phyloP scores from a whole-genome alignment of 1,284 basidiomycete genomes.

The Ganoderma leucocontextum region DNA sequence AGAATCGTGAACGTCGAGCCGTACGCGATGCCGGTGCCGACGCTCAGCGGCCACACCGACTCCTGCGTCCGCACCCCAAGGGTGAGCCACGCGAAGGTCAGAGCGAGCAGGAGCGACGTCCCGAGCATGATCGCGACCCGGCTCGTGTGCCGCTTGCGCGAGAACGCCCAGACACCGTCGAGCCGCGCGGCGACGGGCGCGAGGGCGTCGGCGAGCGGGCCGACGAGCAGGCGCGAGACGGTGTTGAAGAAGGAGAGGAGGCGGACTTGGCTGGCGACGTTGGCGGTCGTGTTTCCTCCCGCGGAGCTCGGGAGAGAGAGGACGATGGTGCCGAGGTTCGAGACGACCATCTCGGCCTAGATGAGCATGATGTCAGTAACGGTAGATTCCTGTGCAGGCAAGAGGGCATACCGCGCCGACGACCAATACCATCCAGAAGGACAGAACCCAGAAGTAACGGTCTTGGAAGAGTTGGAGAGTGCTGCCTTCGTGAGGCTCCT shows the following conservation, averaged over 20 bases:
- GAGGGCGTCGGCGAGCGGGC: conserved; percentile 72
- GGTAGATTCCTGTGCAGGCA: conserved; percentile 21
- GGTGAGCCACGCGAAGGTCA: conserved; percentile 63
- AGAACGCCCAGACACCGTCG: conserved; percentile 47
- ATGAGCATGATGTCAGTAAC: neutral
- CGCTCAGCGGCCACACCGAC: conserved; percentile 67
- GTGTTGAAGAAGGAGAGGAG: conserved; percentile 76
- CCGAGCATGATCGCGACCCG: conserved; percentile 65
- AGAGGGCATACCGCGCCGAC: conserved; percentile 69
- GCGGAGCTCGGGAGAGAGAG: conserved; percentile 57
- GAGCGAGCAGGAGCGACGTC: conserved; percentile 54
- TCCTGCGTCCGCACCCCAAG: conserved; percentile 55
- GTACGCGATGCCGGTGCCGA: conserved; percentile 72
- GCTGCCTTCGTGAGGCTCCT: conserved; percentile 45
- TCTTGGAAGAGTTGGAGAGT: conserved; percentile 59
- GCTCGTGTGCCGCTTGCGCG: conserved; percentile 63
- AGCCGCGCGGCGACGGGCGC: conserved; percentile 62
- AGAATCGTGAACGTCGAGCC: conserved; percentile 74
- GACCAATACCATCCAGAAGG: conserved; percentile 53
- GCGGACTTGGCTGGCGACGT: conserved; percentile 65
- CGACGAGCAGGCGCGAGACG: conserved; percentile 70
- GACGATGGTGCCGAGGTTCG: conserved; percentile 81
- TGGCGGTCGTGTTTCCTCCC: conserved; percentile 28
- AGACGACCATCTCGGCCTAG: conserved; percentile 80
- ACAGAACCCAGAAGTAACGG: conserved; percentile 65